phyloP scores from a whole-genome alignment of 495 filamentous ascomycete species.

The Tirmania nivea region DNA sequence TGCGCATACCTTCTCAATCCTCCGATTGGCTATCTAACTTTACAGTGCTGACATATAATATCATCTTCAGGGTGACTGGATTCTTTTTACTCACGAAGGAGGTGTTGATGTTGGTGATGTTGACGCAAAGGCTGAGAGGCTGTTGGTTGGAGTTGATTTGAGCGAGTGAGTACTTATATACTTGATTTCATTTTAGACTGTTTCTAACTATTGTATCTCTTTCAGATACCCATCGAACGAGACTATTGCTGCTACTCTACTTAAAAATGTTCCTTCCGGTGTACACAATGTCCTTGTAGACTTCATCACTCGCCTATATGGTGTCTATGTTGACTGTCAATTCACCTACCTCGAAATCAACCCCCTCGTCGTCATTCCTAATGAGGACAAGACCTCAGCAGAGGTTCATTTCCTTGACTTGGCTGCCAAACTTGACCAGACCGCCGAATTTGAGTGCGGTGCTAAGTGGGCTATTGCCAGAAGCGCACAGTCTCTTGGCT shows the following conservation, averaged over 20 bases:
- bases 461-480: conserved; percentile 95
- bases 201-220: conserved; percentile 3
- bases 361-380: conserved; percentile 92
- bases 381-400: conserved; percentile 72
- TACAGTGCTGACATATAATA: conserved; percentile 18
- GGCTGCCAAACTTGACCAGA: conserved; percentile 97
- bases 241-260: conserved; percentile 58
- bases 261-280: conserved; percentile 85
- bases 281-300: conserved; percentile 95
- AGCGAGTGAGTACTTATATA: conserved; percentile 27
- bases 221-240: conserved; percentile 74
- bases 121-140: conserved; percentile 94
- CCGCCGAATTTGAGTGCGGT: conserved; percentile 97
- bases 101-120: conserved; percentile 99
- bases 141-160: conserved; percentile 90
- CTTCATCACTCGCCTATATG: conserved; percentile 78
- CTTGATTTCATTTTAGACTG: neutral
- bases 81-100: conserved; percentile 97
- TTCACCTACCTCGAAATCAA: conserved; percentile 99
- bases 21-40: neutral
- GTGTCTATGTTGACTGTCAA: conserved; percentile 98
- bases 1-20: neutral
- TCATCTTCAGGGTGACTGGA: conserved; percentile 72
- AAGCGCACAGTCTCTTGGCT: conserved; percentile 64
- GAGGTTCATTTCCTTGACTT: conserved; percentile 96